Evolutionary conservation across 352 stramenopile species (phyloP), one percentile per base, ranked within the genome.

Genomic region (Pythium sp.): DNA sequence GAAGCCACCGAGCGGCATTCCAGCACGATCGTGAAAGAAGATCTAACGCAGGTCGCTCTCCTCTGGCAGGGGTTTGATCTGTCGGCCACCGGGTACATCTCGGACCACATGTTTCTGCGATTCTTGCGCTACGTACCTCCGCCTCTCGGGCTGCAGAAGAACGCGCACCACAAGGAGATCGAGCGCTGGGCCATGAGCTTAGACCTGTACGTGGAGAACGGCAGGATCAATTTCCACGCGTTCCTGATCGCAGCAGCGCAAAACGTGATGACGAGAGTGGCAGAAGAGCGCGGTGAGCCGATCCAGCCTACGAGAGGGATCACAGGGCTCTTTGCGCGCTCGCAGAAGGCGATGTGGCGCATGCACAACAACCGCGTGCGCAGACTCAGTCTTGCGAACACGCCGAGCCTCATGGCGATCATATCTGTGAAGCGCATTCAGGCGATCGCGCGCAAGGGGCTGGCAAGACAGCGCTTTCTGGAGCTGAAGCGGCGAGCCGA

Each of bases 1-100:
- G 86, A 93, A 49, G 78, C 72, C 4, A 81, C 73, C 3, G 78
- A 79, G 69, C 77, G 79, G 26, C 80, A 80, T 36, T 55, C 71
- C 22, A 76, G 68, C 26, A 64, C 66, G 11, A 68, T 80, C 58
- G 77, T 75, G 22, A 82, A 81, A n/a, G 72, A 74, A 12, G 75
- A 87, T 56, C 32, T 87, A 8, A 20, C 32, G 2, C 63, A 72
- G 8, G 69, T 81, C 26, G 72, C 72, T 8, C 32, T 18, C 3
- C 20, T 74, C 1, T 87, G 79, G 79, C 71, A 81, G 53, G 62
- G 74, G 38, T 84, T 77, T 58, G 77, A 84, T 58, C 70, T 71
- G 4, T 58, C 61, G 12, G 73, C 71, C 1, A 72, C 66, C 1
- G 75, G 76, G 12, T 80, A 70, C 46, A 60, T 85, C 24, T 70